Evolutionary conservation across 768 basidiomycete genomes (phyloP).

Genomic region (Clavulina sp.): DNA sequence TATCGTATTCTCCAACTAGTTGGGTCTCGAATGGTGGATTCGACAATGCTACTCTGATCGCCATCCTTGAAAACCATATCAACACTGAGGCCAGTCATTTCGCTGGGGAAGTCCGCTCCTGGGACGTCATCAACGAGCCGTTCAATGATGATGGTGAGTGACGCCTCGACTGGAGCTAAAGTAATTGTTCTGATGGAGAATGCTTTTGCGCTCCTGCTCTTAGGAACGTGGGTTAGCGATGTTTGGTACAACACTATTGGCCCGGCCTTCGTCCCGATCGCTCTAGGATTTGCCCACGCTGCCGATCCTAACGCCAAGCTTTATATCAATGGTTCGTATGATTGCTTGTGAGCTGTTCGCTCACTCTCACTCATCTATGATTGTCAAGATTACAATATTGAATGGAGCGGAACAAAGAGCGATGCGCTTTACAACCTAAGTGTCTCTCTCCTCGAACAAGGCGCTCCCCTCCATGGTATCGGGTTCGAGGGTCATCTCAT

Average conservation of each 20-base stretch:
- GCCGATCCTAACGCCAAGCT: constrained; percentile 41
- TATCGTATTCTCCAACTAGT: too few species aligned
- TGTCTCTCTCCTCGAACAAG: constrained; percentile 27
- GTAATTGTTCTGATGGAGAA: not conserved
- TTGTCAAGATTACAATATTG: constrained; percentile 22
- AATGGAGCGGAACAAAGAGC: constrained; percentile 29
- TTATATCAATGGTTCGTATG: constrained; percentile 31
- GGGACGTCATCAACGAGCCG: constrained; percentile 42
- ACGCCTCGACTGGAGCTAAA: not conserved
- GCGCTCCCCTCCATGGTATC: constrained; percentile 41
- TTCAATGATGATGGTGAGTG: constrained; percentile 35
- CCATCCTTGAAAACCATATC: constrained; percentile 32
- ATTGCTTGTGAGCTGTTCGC: constrained; percentile 9
- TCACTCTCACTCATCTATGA: constrained; percentile 4
- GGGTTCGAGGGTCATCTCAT: constrained; percentile 23
- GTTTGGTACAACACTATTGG: constrained; percentile 37
- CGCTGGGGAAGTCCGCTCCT: constrained; percentile 17
- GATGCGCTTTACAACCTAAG: constrained; percentile 39
- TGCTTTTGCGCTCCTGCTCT: too few species aligned
- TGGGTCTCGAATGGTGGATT: constrained; percentile 5
- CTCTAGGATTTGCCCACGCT: constrained; percentile 28
- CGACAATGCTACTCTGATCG: constrained; percentile 10
- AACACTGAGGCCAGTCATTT: constrained; percentile 34
- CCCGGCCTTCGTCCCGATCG: constrained; percentile 30
- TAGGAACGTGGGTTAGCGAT: constrained; percentile 29